Conservation (phyloP, 1,139 yeast species). For the Scheffersomyces quercinus region DNA sequence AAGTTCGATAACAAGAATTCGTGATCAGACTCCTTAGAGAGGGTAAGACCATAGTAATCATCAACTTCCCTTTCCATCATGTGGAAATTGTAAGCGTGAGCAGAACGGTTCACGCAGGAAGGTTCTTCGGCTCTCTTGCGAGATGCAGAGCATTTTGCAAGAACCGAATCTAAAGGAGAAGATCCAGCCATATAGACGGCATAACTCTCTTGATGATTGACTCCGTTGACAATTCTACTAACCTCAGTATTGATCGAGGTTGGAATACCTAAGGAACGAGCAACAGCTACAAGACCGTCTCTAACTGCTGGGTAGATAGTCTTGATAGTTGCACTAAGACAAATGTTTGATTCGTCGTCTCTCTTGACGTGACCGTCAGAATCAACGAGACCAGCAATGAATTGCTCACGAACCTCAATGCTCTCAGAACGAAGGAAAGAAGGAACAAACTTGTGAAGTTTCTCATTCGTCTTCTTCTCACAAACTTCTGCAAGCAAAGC, state of each 20-base stretch:
- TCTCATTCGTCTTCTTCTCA: background rate
- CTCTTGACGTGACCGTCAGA: conserved; percentile 28
- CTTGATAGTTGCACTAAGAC: conserved; percentile 22
- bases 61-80: conserved; percentile 23
- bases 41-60: conserved; percentile 41
- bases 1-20: conserved; percentile 37
- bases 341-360: conserved; percentile 10
- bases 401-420: conserved; percentile 35
- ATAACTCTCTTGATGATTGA: conserved; percentile 6
- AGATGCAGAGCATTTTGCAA: conserved; percentile 18
- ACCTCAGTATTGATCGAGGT: conserved; percentile 17
- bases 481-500: background rate
- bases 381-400: conserved; percentile 43
- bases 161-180: conserved; percentile 18
- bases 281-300: conserved; percentile 31
- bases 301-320: conserved; percentile 28
- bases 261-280: conserved; percentile 40
- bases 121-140: conserved; percentile 11
- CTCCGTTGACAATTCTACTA: conserved; percentile 1
- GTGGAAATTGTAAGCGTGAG: conserved; percentile 26
- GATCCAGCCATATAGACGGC: conserved; percentile 14
- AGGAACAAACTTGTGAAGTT: conserved; percentile 14
- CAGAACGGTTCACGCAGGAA: conserved; percentile 15
- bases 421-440: conserved; percentile 14
- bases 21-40: conserved; percentile 37